Base-by-base conservation (phyloP, 2,329 filamentous ascomycete species). In the Clathrospora elynae region DNA sequence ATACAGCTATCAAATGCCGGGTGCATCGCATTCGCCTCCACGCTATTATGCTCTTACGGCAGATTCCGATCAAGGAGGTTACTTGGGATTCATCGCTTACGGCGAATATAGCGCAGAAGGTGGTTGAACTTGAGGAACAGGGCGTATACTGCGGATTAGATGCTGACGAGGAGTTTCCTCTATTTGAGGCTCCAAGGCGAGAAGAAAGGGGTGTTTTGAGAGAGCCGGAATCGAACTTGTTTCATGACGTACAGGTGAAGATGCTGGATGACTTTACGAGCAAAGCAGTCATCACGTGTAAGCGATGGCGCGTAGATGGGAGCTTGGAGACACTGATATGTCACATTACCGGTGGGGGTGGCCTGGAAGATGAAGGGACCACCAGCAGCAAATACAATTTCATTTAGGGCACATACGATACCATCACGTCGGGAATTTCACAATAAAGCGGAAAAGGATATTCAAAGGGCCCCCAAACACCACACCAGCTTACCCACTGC, bases 1-100 rank as follows among this genome's bases (percentile, higher is more conserved):
- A 39, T n/a, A 29, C 35, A 3, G 76, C 74, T 0, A 40, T 75
- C 3, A 78, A 79, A 46, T 80, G 77, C 28, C 73, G 78, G 0
- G 57, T 71, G 2, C 70, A 67, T 26, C 55, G 58, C 3, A 56
- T 78, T 6, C 68, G 77, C 23, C 45, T 64, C 0, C 71, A 73
- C 23, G 74, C 73, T 0, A 50, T 73, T 1, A 51, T 44, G 2
- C 43, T 75, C 0, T 51, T 76, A 0, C 54, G 56, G 12, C 46
- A 47, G 1, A 42, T 51, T 1, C 49, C 55, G 2, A 67, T 73
- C 28, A 62, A 67, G 13, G 74, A 77, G 51, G 72, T 71, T 0
- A 64, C 76, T 3, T 78, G 75, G 73, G 70, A 75, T 40, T 44
- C 43, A 7, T 12, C 39, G 12, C 18, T 49, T 6, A 35, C 35